Conservation (phyloP, 1,284 basidiomycete genomes). For the Irpex rosettiformis region DNA sequence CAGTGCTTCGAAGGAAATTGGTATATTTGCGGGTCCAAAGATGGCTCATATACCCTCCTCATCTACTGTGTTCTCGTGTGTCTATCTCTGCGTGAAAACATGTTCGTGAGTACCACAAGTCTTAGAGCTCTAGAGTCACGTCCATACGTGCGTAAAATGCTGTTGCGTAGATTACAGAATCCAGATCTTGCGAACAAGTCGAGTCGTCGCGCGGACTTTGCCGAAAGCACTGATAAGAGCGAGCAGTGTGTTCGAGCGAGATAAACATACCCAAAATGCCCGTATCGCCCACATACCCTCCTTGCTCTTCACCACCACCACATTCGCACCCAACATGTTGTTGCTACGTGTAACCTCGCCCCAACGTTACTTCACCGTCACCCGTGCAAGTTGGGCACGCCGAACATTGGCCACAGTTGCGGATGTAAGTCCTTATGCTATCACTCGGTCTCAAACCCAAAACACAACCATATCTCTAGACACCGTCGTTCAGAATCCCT, state of each 20-base stretch:
- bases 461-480: neutral
- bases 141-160: no score
- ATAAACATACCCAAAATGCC: neutral
- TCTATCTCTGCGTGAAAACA: no score
- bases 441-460: neutral
- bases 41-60: no score
- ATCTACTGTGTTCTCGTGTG: no score
- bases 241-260: neutral
- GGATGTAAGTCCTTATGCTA: conserved; percentile 12
- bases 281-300: neutral
- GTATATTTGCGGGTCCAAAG: no score
- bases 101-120: no score
- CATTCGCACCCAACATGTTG: neutral
- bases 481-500: conserved; percentile 47
- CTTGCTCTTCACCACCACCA: neutral
- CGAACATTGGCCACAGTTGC: conserved; percentile 19
- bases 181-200: no score
- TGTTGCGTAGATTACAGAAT: no score
- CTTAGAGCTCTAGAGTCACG: no score
- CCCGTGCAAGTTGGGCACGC: neutral
- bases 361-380: neutral
- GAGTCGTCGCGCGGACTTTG: neutral
- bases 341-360: neutral
- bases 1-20: no score
- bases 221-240: neutral